Conservation (phyloP, 1,284 basidiomycete species). For the Meira miltonrushii region DNA sequence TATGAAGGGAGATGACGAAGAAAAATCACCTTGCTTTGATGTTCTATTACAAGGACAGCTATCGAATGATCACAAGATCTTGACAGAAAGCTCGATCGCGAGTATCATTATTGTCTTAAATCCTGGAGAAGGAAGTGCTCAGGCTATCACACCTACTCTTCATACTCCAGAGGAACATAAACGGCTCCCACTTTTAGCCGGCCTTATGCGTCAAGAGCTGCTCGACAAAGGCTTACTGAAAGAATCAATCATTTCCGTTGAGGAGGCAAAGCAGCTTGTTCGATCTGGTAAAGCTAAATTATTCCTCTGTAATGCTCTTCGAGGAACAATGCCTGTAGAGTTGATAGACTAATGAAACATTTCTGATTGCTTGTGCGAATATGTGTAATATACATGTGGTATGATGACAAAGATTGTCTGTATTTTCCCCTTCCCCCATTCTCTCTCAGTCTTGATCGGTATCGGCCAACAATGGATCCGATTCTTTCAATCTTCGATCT, state of each 20-base stretch:
- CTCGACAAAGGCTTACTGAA: background rate
- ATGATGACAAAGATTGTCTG: too few relatives aligned
- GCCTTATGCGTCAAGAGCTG: slow-evolving; percentile 4
- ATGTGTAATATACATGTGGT: background rate
- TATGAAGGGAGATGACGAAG: background rate
- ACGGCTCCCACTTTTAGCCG: background rate
- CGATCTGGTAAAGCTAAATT: background rate
- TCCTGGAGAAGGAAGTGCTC: background rate
- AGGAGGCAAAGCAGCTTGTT: background rate
- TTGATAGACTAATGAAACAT: slow-evolving; percentile 1
- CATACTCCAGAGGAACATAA: background rate
- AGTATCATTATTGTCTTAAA: background rate
- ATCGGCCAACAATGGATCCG: too few relatives aligned
- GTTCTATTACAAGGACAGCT: background rate
- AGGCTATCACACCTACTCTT: background rate
- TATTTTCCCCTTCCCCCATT: too few relatives aligned
- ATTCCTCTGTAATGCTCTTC: slow-evolving; percentile 9
- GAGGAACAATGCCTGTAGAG: background rate
- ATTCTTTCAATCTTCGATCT: too few relatives aligned
- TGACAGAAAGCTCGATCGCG: slow-evolving; percentile 5
- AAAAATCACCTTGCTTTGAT: slow-evolving; percentile 2
- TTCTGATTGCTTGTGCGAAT: background rate
- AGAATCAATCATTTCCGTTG: background rate
- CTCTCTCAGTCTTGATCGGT: too few relatives aligned
- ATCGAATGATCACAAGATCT: background rate